Evolutionary conservation across 352 stramenopile genomes (phyloP), one percentile per base, ranked within the genome.

Genomic region (Thalassiosira mediterranea): DNA sequence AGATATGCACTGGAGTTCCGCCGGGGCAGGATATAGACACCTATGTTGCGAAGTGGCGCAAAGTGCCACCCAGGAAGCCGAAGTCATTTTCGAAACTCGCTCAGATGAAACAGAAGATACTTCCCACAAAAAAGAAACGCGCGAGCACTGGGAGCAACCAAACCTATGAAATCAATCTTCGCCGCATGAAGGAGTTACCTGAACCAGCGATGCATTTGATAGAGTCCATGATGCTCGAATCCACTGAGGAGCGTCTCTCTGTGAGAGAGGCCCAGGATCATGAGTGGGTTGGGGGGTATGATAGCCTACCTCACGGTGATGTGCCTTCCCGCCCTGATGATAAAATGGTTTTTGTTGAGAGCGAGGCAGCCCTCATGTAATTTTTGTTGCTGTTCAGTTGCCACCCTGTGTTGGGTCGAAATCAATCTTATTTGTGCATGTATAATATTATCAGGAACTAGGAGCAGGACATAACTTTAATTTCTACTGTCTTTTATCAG

Each of bases 1-100:
- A 88, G n/a, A 73, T 86, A 13, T 60, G 83, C 17, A 90, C 82
- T 5, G 85, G 85, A 23, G 79, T 91, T n/a, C 85, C 85, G 61
- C 81, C 85, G 10, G 87, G 87, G 52, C 73, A 73, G 57, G 49
- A 78, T 46, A 19, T 59, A 23, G 53, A 65, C 11, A 34, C 70
- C 26, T 49, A 37, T 17, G 71, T 76, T 11, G 46, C 51, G 15
- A 49, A 57, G 5, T 52, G 52, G 17, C 34, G 56, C 1, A 25
- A 49, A 72, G 17, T n/a, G 23, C 26, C 37, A 44, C 37, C 37
- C 37, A 34, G 40, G 19, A 15, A n/a, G 34, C 3, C 11, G 4
- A 32, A 60, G 40, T 28, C 17, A 21, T 15, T 40, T 28, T n/a
- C 28, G 15, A 47, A 29, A 19, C 8, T 44, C 15, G 40, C 2